Base-by-base conservation (phyloP, 108 stramenopile species). In the Pseudonitzschia delicatissima region DNA sequence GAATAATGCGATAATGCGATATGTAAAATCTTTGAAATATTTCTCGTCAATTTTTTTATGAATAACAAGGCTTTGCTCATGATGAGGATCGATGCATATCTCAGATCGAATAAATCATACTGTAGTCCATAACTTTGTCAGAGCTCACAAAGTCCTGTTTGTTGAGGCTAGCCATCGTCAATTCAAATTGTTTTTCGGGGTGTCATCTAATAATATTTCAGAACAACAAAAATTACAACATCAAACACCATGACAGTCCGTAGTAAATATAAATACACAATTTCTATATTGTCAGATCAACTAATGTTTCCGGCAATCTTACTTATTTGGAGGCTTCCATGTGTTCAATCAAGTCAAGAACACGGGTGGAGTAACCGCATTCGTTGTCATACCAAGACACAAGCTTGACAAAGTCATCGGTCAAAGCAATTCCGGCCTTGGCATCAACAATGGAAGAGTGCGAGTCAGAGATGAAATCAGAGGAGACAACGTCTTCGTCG, bases 301-400 rank as follows among this genome's bases (percentile, higher is more conserved):
- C n/a, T n/a, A n/a, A n/a, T 48, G 7, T 48, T 21, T 23, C 21
- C 8, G 13, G 47, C 20, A 18, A 48, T 8, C 9, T 48, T 11
- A 31, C 23, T 63, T 75, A 75, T 51, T 70, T 74, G 62, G 64
- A 76, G 40, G 67, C 57, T 29, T 90, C 92, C 92, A 98, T 97
- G 79, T 98, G 95, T 80, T 92, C 71, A 75, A 98, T 97, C 42
- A 98, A 84, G 73, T 98, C 95, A 37, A 97, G 57, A 25, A 95
- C 87, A 31, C 94, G 85, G 66, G 82, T 82, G 40, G 92, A 92
- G 86, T 97, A 98, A 58, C 98, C 98, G 49, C 82, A 87, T 80
- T 99, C 98, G 72, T 99, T 99, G 69, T 99, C 98, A 68, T 98
- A 99, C 97, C 97, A 99, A 13, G 94, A 88, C 17, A 99, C 98